Evolutionary conservation across 768 basidiomycete genomes (phyloP).

Genomic region (Botryobasidium botryosum): DNA sequence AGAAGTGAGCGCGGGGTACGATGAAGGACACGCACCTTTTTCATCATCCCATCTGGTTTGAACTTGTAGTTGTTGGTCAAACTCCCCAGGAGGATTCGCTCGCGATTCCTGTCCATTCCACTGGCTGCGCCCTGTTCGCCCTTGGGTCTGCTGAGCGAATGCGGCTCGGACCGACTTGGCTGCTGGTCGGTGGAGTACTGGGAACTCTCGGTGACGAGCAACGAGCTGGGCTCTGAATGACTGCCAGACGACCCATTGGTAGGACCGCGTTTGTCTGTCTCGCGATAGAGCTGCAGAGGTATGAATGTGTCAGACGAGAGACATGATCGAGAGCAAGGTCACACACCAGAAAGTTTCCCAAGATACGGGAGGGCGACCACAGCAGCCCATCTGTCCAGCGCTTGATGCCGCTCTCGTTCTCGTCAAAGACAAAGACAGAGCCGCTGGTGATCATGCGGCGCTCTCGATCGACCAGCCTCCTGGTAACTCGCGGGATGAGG

Average conservation of each 20-base stretch:
- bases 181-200: background rate
- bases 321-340: too few species aligned
- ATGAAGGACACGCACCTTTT: constrained; percentile 71
- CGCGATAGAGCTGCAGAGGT: constrained; percentile 76
- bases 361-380: constrained; percentile 84
- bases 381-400: constrained; percentile 96
- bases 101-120: constrained; percentile 51
- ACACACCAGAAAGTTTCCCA: constrained; percentile 71
- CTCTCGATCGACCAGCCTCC: constrained; percentile 83
- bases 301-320: background rate
- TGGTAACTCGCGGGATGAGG: constrained; percentile 79
- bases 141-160: constrained; percentile 4
- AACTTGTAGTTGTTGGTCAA: constrained; percentile 89
- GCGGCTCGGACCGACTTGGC: too few species aligned
- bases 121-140: constrained; percentile 40
- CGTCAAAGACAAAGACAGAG: constrained; percentile 93
- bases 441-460: constrained; percentile 85
- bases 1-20: constrained; percentile 9
- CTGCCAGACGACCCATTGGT: too few species aligned
- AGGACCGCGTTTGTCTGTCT: constrained; percentile 51
- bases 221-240: too few species aligned
- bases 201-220: constrained; percentile 19
- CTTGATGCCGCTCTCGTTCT: constrained; percentile 94
- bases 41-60: constrained; percentile 86
- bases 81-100: constrained; percentile 73